Evolutionary conservation across 257 asterid genomes (phyloP), one percentile per base, ranked within the genome.

Genomic region (Jacaranda copaia): DNA sequence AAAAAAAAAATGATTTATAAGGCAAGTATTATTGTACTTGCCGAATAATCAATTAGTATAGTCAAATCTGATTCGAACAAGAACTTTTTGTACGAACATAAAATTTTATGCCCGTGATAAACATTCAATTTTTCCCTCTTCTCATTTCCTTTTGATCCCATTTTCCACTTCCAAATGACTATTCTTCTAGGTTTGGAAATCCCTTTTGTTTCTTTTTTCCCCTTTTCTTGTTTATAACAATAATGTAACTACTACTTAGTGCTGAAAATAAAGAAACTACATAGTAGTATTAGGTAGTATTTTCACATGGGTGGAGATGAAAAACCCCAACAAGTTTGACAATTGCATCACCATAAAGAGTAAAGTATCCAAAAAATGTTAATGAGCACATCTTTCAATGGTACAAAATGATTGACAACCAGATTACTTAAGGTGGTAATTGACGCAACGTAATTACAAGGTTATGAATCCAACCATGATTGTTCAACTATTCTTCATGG

Each of bases 251-350:
- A 18, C 45, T 20, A 19, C 72, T 18, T 42, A 35, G 32, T 68
- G 69, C 4, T 25, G 32, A 25, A 36, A 6, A 20, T 15, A 20
- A 6, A 67, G 19, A 8, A 49, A 63, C 36, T 15, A 48, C 35
- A 15, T 35, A 51, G 62, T 20, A 48, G 45, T 59, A 77, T 77
- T 81, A 77, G 85, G 80, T 67, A 73, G 67, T 55, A 81, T 61
- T 59, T 45, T 73, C 85, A 77, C 85, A 77, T 73, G 82, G 74
- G 74, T 36, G 77, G 52, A 36, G 58, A 71, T 52, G 45, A 49
- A 57, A 73, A 69, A 57, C 36, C 40, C 56, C 36, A 14, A 36
- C n/a, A 19, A 59, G 56, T 72, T 77, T 52, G 82, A 57, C 70
- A 43, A 67, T 9, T 65, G 16, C 68, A 58, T 48, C 42, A 72